Percentiles rank a stretch among this genome's conserved stretches.
These are phyloP conservation scores for Sordaria brevicollis DNA, from an alignment of 495 filamentous ascomycete species.

Conservation along the genomic window DNA sequence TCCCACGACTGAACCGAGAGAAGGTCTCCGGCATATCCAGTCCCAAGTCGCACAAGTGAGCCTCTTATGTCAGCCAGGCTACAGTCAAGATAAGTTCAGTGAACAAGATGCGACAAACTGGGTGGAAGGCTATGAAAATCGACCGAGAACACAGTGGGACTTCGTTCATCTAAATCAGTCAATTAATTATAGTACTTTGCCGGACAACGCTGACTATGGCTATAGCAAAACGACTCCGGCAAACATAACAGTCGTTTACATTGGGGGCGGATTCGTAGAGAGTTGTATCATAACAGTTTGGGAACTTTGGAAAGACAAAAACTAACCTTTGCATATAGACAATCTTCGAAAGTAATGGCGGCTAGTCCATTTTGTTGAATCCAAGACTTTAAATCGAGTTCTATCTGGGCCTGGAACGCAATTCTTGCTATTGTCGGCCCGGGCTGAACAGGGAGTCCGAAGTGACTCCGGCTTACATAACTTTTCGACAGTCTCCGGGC, in stretches of 20 bases:
- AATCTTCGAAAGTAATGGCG: conserved; percentile 9
- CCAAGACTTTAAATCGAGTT: neutral
- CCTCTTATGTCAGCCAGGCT: neutral
- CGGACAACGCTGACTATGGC: too few species aligned
- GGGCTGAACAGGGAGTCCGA: neutral
- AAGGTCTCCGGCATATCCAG: neutral
- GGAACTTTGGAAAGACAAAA: too few species aligned
- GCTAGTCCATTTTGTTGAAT: conserved; percentile 6
- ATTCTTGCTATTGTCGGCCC: neutral
- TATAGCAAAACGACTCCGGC: neutral
- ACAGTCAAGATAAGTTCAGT: neutral
- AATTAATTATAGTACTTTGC: too few species aligned
- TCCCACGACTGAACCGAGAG: neutral
- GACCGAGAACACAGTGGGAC: neutral
- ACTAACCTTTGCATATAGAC: too few species aligned
- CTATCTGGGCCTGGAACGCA: neutral
- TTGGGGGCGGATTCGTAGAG: too few species aligned
- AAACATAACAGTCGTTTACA: too few species aligned
- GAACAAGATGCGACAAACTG: neutral
- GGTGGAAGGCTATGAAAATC: neutral
- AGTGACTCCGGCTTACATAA: neutral
- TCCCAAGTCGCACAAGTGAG: neutral
- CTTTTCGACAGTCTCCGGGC: neutral
- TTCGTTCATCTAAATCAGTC: neutral
- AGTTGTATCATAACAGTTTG: too few species aligned